Evolutionary conservation across 2,329 filamentous ascomycete genomes (phyloP).

Genomic region (Sporothrix sp.): DNA sequence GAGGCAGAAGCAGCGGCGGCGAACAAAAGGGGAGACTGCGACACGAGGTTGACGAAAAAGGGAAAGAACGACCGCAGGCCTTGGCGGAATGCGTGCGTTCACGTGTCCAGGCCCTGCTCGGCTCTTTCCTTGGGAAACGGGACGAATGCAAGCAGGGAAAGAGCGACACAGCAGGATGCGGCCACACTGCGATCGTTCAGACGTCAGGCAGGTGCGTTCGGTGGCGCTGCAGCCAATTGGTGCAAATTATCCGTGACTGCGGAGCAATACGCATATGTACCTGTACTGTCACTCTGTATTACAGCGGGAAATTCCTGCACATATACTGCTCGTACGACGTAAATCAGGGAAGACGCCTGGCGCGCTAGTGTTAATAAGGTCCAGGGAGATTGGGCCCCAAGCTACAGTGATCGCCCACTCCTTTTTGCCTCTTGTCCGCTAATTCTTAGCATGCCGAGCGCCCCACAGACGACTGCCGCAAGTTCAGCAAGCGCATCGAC

Average conservation of each 20-base stretch:
- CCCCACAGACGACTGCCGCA: no score
- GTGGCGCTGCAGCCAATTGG: background rate
- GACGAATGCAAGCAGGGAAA: background rate
- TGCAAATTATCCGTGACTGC: no score
- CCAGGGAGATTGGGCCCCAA: background rate
- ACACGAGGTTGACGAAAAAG: background rate
- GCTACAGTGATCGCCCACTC: background rate
- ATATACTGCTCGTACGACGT: no score
- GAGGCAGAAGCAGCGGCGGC: background rate
- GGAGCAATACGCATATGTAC: no score
- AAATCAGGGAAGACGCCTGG: conserved; percentile 1
- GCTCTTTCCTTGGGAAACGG: background rate
- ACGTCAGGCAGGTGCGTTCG: background rate
- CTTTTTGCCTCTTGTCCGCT: no score
- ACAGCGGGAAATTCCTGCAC: no score
- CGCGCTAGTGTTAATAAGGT: background rate
- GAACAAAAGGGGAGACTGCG: background rate
- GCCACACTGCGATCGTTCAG: conserved; percentile 1
- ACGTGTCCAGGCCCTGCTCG: conserved; percentile 1
- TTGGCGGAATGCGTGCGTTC: background rate
- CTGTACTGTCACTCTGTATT: no score
- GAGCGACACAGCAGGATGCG: background rate
- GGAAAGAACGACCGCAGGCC: background rate
- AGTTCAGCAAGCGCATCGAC: no score
- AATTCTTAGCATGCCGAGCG: no score